Evolutionary conservation across 2,329 filamentous ascomycete genomes (phyloP), one percentile per base, ranked within the genome.

Genomic region (Rachicladosporium sp.): DNA sequence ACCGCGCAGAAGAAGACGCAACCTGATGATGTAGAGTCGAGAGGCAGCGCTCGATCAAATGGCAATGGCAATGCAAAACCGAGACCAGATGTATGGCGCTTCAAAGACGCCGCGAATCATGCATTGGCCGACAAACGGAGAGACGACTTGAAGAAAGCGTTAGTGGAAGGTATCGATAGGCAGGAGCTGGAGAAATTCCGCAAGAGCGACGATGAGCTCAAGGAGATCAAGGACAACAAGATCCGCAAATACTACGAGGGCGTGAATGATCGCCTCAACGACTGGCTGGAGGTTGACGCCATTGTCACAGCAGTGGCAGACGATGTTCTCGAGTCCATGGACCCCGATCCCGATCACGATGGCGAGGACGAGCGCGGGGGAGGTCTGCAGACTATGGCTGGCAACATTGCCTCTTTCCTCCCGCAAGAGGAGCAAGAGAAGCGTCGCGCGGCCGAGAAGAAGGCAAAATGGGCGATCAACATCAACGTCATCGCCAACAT

Each of bases 401-500:
- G 70, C 33, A 64, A 66, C 35, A 64, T 77, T 10, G 67, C 70
- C 40, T 63, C 66, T 1, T 68, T 77, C 43, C 55, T 78, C 2
- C 73, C 74, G 0, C 63, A 74, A 34, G 68, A 73, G 1, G 71
- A 74, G 50, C 64, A 67, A 32, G 58, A 69, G 41, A 63, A 62
- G 45, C 58, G 73, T 29, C 53, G 57, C 30, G 68, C 64, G 27
- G 66, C 62, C 3, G 63, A 64, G 10, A 62, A 61, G 43, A 63
- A 68, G 38, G 71, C 73, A 0, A 67, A 63, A 46, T 73, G 69
- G 68, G 74, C 73, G 0, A 73, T 75, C 49, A 74, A 74, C 50
- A 67, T 76, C 51, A 78, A 78, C 44, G 67, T 78, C 5, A 53
- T 70, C n/a, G 73, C 74, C 31, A 78, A 78, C 47, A 65, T 76